Percentiles rank a stretch among this genome's conserved stretches.
Evolutionary conservation across 768 basidiomycete genomes (phyloP).

Genomic region (Saitozyma podzolica): DNA sequence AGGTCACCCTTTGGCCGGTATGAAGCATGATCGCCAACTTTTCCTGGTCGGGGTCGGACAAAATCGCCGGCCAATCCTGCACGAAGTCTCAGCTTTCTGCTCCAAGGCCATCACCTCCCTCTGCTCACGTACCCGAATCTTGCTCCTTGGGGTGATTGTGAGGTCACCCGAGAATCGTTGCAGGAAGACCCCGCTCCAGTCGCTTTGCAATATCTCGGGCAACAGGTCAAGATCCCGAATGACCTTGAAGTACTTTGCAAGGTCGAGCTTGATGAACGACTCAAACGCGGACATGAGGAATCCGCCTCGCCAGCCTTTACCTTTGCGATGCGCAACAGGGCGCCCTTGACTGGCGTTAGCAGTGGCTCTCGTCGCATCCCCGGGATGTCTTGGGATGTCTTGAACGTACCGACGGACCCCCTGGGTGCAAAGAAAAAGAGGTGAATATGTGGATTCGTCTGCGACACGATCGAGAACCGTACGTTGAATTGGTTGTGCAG

Average conservation of each 20-base stretch:
- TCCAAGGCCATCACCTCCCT: constrained; percentile 5
- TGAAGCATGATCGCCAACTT: constrained; percentile 84
- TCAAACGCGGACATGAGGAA: constrained; percentile 88
- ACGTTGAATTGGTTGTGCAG: constrained; percentile 61
- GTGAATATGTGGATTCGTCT: constrained; percentile 83
- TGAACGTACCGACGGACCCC: constrained; percentile 44
- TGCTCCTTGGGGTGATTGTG: constrained; percentile 61
- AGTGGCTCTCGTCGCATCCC: no score
- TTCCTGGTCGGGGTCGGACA: constrained; percentile 76
- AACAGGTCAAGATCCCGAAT: constrained; percentile 95
- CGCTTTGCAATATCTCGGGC: constrained; percentile 87
- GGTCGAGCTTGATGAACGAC: constrained; percentile 90
- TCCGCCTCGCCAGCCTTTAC: constrained; percentile 96
- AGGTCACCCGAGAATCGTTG: constrained; percentile 73
- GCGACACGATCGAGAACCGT: constrained; percentile 88
- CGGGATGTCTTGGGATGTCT: constrained; percentile 47
- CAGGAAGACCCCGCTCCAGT: constrained; percentile 95
- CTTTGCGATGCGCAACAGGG: constrained; percentile 90
- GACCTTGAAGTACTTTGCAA: constrained; percentile 95
- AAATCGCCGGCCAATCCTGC: constrained; percentile 78
- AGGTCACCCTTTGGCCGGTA: constrained; percentile 87
- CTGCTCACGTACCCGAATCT: constrained; percentile 61
- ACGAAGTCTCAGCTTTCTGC: constrained; percentile 8
- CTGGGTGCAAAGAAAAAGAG: constrained; percentile 85
- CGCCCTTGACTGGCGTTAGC: constrained; percentile 70